These are phyloP conservation scores for Leccinum pachyderme DNA, from an alignment of 1,284 basidiomycete species.

Conservation along the genomic window DNA sequence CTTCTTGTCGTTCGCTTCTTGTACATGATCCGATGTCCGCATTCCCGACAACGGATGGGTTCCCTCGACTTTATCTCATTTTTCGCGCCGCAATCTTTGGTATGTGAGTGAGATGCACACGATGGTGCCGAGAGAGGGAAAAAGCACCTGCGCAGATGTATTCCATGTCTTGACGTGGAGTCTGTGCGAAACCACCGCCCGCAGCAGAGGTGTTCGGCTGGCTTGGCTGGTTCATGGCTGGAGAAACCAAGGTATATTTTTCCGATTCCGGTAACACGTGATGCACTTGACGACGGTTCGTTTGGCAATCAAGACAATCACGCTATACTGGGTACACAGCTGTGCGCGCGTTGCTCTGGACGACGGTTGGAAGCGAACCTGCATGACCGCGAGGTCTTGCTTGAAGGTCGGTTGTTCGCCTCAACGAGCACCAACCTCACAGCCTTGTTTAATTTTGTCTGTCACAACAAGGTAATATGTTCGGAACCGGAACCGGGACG, in stretches of 20 bases:
- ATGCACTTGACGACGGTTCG: conserved; percentile 15
- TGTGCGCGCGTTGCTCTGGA: conserved; percentile 10
- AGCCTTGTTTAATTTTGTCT: conserved; percentile 7
- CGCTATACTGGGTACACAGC: not conserved
- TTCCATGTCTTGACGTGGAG: conserved; percentile 70
- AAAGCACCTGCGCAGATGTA: conserved; percentile 88
- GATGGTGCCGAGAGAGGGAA: not conserved
- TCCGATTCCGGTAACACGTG: not conserved
- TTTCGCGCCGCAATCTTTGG: conserved; percentile 87
- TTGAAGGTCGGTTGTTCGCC: not conserved
- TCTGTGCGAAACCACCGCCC: conserved; percentile 32
- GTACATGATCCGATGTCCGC: conserved; percentile 99
- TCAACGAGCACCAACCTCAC: not conserved
- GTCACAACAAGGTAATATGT: not conserved
- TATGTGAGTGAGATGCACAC: conserved; percentile 10
- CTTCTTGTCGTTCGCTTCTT: conserved; percentile 96
- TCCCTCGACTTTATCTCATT: conserved; percentile 93
- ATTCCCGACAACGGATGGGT: conserved; percentile 95
- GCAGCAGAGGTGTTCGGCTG: conserved; percentile 20
- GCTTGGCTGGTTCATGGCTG: conserved; percentile 31
- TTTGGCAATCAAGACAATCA: conserved; percentile 19
- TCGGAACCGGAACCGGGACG: conserved; percentile 25
- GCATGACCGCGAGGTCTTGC: too few relatives aligned
- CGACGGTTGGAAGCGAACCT: not conserved
- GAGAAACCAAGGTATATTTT: not conserved